These are phyloP conservation scores for Corinectria fuckeliana DNA, from an alignment of 2,329 filamentous ascomycete species.

Conservation along the genomic window DNA sequence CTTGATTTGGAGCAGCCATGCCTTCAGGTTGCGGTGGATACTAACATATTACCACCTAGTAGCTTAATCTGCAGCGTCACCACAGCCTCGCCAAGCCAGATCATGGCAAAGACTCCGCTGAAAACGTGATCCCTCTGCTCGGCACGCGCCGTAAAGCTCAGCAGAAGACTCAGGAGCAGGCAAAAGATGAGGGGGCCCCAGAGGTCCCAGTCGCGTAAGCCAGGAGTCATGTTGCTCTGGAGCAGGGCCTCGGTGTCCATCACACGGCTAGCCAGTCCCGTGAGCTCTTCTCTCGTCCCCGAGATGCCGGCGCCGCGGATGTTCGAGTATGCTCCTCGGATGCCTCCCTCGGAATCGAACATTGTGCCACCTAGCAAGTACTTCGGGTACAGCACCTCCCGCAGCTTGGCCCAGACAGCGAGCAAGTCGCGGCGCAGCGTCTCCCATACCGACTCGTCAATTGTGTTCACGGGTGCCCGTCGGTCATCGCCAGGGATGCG, in stretches of 20 bases:
- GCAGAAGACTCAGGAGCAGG: conserved; percentile 82
- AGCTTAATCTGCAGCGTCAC: conserved; percentile 99
- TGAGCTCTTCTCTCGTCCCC: conserved; percentile 67
- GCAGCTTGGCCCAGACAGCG: conserved; percentile 97
- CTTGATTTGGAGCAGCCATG: neutral
- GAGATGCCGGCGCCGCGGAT: conserved; percentile 64
- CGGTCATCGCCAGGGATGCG: conserved; percentile 93
- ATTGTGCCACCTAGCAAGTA: conserved; percentile 81
- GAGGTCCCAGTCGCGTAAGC: conserved; percentile 94
- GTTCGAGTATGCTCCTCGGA: conserved; percentile 68
- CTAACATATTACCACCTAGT: conserved; percentile 95
- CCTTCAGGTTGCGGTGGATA: conserved; percentile 31
- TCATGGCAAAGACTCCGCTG: conserved; percentile 93
- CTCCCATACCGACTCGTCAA: conserved; percentile 97
- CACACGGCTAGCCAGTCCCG: conserved; percentile 65
- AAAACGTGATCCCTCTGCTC: conserved; percentile 91
- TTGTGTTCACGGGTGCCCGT: conserved; percentile 86
- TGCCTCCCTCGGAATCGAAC: conserved; percentile 60
- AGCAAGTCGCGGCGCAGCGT: conserved; percentile 91
- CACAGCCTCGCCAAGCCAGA: conserved; percentile 96
- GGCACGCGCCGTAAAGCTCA: conserved; percentile 80
- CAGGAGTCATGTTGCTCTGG: conserved; percentile 81
- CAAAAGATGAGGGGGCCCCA: conserved; percentile 98
- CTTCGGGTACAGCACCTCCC: conserved; percentile 93
- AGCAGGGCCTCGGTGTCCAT: conserved; percentile 69